Conservation (phyloP, 2,329 filamentous ascomycete genomes). For the Pyricularia sp. region DNA sequence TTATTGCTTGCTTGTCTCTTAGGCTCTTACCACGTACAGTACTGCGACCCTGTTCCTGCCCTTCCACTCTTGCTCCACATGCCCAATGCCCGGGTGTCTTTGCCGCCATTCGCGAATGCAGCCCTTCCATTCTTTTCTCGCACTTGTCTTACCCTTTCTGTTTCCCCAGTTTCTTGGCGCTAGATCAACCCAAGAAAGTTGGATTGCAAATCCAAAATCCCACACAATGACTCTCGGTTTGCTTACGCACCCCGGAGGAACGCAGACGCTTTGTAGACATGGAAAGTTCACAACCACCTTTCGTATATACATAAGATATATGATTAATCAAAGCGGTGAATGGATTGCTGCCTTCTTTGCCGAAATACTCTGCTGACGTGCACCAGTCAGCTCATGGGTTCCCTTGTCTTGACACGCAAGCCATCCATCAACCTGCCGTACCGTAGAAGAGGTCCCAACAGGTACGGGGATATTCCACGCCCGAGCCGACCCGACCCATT, state of each 20-base stretch:
- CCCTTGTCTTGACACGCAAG: background rate
- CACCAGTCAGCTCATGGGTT: background rate
- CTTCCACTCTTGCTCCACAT: background rate
- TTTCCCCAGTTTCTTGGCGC: background rate
- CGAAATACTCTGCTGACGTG: background rate
- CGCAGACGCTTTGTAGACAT: background rate
- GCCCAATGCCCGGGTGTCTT: background rate
- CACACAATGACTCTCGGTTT: background rate
- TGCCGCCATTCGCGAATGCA: background rate
- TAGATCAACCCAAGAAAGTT: background rate
- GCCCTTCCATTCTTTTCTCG: background rate
- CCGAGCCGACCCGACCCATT: background rate
- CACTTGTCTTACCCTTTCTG: background rate
- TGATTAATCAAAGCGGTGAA: background rate
- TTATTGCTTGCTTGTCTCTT: background rate
- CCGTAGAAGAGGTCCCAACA: background rate
- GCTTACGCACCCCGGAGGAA: background rate
- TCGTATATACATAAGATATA: background rate
- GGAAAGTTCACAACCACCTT: background rate
- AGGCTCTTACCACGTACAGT: no score
- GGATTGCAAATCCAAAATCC: background rate
- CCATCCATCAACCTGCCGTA: background rate
- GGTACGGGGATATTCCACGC: background rate
- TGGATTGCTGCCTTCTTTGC: background rate
- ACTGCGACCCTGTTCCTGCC: background rate